phyloP scores from a whole-genome alignment of 1,139 yeast species.

The Pichia sp. region DNA sequence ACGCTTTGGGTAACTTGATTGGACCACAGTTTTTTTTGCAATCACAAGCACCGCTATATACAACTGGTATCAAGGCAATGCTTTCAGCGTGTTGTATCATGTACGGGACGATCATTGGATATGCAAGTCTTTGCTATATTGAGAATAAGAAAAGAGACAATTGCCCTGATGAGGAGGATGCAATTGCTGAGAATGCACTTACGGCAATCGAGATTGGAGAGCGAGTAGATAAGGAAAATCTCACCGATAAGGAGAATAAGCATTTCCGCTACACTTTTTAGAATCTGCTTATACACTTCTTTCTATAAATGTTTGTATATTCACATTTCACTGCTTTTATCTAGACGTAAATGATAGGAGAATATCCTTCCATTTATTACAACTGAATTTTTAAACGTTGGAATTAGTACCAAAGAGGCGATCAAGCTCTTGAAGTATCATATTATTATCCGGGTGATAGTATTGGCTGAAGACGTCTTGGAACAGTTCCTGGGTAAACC shows the following conservation, averaged over 20 bases:
- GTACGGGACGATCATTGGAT: slow-evolving; percentile 26
- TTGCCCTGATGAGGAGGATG: slow-evolving; percentile 6
- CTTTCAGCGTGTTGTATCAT: slow-evolving; percentile 28
- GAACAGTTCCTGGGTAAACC: slow-evolving; percentile 20
- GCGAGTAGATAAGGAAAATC: slow-evolving; percentile 49
- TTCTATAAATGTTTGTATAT: no score
- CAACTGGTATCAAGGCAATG: slow-evolving; percentile 42
- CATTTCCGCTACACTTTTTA: slow-evolving; percentile 42
- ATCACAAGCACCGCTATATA: slow-evolving; percentile 45
- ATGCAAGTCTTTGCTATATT: slow-evolving; percentile 26
- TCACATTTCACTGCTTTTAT: no score
- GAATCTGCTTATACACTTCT: neutral
- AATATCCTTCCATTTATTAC: no score
- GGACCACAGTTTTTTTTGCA: slow-evolving; percentile 65
- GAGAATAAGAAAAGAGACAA: slow-evolving; percentile 29
- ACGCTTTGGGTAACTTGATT: slow-evolving; percentile 53
- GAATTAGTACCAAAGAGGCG: slow-evolving; percentile 1
- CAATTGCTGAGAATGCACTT: slow-evolving; percentile 10
- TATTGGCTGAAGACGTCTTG: slow-evolving; percentile 18
- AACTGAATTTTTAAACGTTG: no score
- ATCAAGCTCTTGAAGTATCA: slow-evolving; percentile 1
- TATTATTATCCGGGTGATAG: slow-evolving; percentile 12
- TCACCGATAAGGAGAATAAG: slow-evolving; percentile 62
- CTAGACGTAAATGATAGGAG: no score
- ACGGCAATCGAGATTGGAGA: slow-evolving; percentile 23